Evolutionary conservation across 129 eudicot genomes (phyloP).

Genomic region (Rutidosis leptorrhynchoides): DNA sequence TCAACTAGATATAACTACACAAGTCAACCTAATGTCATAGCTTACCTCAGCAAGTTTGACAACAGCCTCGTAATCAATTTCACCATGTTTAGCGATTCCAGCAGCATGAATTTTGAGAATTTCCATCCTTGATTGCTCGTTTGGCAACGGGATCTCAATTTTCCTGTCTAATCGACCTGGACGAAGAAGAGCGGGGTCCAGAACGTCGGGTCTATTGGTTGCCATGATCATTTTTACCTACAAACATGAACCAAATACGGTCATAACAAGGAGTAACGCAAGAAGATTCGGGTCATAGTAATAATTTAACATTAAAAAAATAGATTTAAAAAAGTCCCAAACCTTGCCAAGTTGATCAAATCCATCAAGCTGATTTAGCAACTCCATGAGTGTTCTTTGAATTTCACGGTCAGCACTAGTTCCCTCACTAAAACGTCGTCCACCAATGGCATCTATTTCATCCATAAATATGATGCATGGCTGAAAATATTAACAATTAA

Average conservation of each 20-base stretch:
- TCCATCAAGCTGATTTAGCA: conserved; percentile 95
- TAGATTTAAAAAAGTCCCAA: not conserved
- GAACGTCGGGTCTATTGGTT: conserved; percentile 95
- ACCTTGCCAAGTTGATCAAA: conserved; percentile 99
- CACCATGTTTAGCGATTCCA: conserved; percentile 98
- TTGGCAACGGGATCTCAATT: conserved; percentile 93
- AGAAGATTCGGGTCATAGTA: conserved; percentile 1
- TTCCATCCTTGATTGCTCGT: conserved; percentile 96
- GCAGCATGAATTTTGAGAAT: conserved; percentile 90
- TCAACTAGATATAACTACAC: not conserved
- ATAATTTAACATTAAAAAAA: not conserved
- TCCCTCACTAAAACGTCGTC: conserved; percentile 98
- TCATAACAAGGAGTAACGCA: not conserved
- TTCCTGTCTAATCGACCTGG: conserved; percentile 97
- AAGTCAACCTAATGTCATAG: not conserved
- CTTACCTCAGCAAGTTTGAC: conserved; percentile 94
- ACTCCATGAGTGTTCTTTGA: conserved; percentile 96
- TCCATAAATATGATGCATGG: conserved; percentile 96
- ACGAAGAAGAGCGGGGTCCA: conserved; percentile 98
- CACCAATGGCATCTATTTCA: conserved; percentile 96
- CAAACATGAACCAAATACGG: not conserved
- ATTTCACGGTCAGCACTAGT: conserved; percentile 99
- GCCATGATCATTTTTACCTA: conserved; percentile 99
- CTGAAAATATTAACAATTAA: conserved; percentile 31
- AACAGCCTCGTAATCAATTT: conserved; percentile 94